Base-by-base conservation (phyloP, 768 basidiomycete species). In the Crepidotus variabilis region DNA sequence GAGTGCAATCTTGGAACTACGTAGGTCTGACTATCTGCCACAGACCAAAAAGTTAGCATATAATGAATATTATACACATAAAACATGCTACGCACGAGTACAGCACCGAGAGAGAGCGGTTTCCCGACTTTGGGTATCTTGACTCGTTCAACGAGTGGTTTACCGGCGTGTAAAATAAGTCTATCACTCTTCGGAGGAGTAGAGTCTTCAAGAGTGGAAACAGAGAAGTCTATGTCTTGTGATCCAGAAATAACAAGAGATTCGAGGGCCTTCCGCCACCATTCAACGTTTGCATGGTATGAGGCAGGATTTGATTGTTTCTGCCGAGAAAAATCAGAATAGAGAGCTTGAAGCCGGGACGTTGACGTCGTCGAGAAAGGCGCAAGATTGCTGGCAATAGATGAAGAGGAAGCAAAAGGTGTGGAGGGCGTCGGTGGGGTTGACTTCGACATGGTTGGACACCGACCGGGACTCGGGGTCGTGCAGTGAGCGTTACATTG, bases 261-360 rank as follows among this genome's bases (percentile, higher is more conserved):
- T 61, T 88, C 81, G 8, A 94, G 75, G 0, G 84, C 82, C 47
- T 75, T 72, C 33, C 81, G 83, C 95, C 95, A 98, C 94, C 94
- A 98, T 53, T 87, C 83, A 28, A 93, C 75, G 65, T 91, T 90
- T 10, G 91, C 83, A 50, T 83, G 72, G 68, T 87, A 97, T 3
- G 91, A 86, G 1, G 87, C 80, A 0, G 92, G 89, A 68, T 98
- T 95, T 1, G 92, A 88, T 49, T 83, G 75, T 63, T 88, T 91
- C 71, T 95, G 92, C 11, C 85, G 77, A 0, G 90, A 84, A 56
- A 95, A 85, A 65, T 95, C 93, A 7, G 94, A 89, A 71, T 95
- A 98, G 6, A 98, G 77, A 0, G 93, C 84, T 59, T 89, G 85
- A 0, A 92, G 75, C 7, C 90, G 84, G 21, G 80, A 72, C 0